Evolutionary conservation across 169 alveolate genomes (phyloP).

Genomic region (Ichthyophthirius multifiliis): DNA sequence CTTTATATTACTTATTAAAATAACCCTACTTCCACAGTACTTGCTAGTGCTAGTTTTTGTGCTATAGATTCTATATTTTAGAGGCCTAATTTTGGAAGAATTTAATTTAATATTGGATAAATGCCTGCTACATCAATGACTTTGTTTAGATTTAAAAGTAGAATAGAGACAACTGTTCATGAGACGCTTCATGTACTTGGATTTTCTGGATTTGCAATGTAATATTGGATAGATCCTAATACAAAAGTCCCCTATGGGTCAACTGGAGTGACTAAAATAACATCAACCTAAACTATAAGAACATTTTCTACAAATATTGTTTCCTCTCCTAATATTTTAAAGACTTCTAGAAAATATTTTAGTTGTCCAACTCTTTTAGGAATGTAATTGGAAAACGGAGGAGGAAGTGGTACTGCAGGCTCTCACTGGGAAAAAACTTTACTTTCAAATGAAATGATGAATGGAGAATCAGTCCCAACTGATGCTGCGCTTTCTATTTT

Average conservation of each 20-base stretch:
- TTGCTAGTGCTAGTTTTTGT: neutral
- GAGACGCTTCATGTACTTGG: neutral
- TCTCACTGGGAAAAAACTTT: constrained; percentile 43
- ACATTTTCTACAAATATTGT: neutral
- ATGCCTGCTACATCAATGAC: neutral
- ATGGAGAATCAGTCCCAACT: constrained; percentile 6
- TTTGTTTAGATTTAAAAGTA: neutral
- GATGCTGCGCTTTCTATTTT: constrained; percentile 2
- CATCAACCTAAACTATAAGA: neutral
- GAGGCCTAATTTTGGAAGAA: neutral
- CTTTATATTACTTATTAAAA: neutral
- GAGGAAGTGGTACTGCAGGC: constrained; percentile 43
- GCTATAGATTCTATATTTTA: neutral
- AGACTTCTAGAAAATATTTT: constrained; percentile 28
- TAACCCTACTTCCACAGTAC: neutral
- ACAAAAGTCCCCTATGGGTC: neutral
- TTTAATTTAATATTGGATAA: neutral
- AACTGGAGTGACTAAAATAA: neutral
- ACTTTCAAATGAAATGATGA: constrained; percentile 40
- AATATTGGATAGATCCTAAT: neutral
- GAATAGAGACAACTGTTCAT: neutral
- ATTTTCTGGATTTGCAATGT: neutral
- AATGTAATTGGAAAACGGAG: constrained; percentile 42
- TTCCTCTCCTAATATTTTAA: constrained; percentile 32
- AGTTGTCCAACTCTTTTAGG: constrained; percentile 28